Conservation (phyloP, 306 rosid species). For the Echinosophora koreensis region DNA sequence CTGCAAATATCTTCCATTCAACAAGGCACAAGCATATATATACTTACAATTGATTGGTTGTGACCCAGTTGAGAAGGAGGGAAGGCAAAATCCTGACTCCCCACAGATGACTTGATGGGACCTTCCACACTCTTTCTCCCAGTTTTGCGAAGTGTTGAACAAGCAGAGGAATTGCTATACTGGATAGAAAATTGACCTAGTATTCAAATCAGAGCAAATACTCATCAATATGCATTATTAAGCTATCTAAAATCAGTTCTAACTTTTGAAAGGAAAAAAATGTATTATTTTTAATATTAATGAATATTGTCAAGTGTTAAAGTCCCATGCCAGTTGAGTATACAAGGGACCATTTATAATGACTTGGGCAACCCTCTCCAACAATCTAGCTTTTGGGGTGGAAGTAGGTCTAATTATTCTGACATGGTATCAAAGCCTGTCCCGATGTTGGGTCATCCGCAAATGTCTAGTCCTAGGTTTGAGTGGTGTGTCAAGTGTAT, state of each 20-base stretch:
- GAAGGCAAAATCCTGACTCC: conserved; percentile 55
- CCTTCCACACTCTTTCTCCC: conserved; percentile 49
- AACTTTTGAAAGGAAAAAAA: conserved; percentile 1
- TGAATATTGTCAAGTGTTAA: neutral
- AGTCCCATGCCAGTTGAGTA: too few relatives aligned
- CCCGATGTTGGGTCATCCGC: too few relatives aligned
- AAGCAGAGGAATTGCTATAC: conserved; percentile 43
- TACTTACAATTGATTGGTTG: conserved; percentile 64
- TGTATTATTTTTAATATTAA: neutral
- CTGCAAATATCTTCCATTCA: conserved; percentile 35
- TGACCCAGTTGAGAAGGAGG: conserved; percentile 51
- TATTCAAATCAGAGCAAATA: conserved; percentile 16
- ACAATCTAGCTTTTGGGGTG: neutral
- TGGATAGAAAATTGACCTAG: conserved; percentile 41
- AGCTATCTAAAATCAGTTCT: conserved; percentile 18
- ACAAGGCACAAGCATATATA: conserved; percentile 39
- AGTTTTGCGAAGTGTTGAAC: conserved; percentile 49
- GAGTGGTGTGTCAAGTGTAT: too few relatives aligned
- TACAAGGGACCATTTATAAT: neutral
- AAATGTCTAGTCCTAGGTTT: too few relatives aligned
- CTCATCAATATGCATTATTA: neutral
- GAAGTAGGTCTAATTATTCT: neutral
- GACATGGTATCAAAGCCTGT: too few relatives aligned
- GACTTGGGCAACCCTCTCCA: neutral
- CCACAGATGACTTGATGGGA: conserved; percentile 45